These are phyloP conservation scores for Vitis vinifera DNA, from an alignment of 164 flowering plant genomes.

Conservation along the genomic window ASM3070453v1 NC_081816.1:15593001-15593500, in stretches of 20 bases:
- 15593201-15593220: slow-evolving; percentile 81
- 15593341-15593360: slow-evolving; percentile 44
- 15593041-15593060: slow-evolving; percentile 61
- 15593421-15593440: slow-evolving; percentile 54
- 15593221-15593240: slow-evolving; percentile 59
- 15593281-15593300: slow-evolving; percentile 46
- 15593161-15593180: slow-evolving; percentile 77
- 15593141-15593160: slow-evolving; percentile 64
- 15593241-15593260: slow-evolving; percentile 67
- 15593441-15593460: slow-evolving; percentile 77
- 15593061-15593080: slow-evolving; percentile 63
- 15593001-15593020: slow-evolving; percentile 71
- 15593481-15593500: slow-evolving; percentile 59
- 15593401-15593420: slow-evolving; percentile 77
- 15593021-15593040: slow-evolving; percentile 82
- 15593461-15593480: slow-evolving; percentile 72
- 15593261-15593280: slow-evolving; percentile 61
- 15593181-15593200: slow-evolving; percentile 80
- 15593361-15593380: slow-evolving; percentile 79
- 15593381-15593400: slow-evolving; percentile 65
- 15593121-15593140: slow-evolving; percentile 73
- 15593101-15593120: slow-evolving; percentile 68
- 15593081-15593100: slow-evolving; percentile 57
- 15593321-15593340: slow-evolving; percentile 33
- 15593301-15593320: slow-evolving; percentile 48